Evolutionary conservation across 148 eudicot species (phyloP).

Genomic region (Amaranthus hypochondriacus): DNA sequence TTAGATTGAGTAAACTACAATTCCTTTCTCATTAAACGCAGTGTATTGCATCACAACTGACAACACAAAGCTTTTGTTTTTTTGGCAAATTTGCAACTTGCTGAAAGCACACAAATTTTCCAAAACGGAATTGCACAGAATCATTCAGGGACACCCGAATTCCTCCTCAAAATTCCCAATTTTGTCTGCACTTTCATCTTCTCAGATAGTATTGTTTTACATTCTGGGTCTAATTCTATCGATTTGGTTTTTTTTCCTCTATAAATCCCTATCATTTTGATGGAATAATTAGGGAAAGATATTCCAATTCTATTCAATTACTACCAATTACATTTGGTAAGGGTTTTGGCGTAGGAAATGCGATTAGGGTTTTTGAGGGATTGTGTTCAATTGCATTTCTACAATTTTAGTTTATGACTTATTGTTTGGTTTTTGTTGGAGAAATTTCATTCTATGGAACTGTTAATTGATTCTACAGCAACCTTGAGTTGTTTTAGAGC

Average conservation of each 20-base stretch:
- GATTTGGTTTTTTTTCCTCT: constrained; percentile 14
- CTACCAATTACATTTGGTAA: background rate
- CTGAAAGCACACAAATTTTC: constrained; percentile 8
- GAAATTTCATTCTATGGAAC: constrained; percentile 17
- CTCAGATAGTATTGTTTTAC: background rate
- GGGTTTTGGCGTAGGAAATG: constrained; percentile 10
- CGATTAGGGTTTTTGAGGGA: constrained; percentile 12
- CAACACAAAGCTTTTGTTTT: no score
- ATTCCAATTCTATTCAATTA: constrained; percentile 1
- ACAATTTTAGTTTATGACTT: constrained; percentile 9
- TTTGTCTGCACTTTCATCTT: background rate
- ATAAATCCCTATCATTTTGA: background rate
- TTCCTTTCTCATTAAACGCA: no score
- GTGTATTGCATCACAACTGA: no score
- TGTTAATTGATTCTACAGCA: constrained; percentile 20
- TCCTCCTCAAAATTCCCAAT: background rate
- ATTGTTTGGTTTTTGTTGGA: background rate
- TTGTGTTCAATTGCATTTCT: constrained; percentile 7
- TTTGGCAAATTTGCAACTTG: background rate
- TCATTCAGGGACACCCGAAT: background rate
- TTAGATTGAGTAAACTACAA: no score
- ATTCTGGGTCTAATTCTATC: background rate
- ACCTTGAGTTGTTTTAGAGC: constrained; percentile 24
- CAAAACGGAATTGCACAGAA: background rate
- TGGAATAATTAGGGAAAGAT: background rate